Percentiles rank a stretch among this genome's conserved stretches.
Conservation (phyloP, 768 basidiomycete genomes). For the Gyrodon lividus region DNA sequence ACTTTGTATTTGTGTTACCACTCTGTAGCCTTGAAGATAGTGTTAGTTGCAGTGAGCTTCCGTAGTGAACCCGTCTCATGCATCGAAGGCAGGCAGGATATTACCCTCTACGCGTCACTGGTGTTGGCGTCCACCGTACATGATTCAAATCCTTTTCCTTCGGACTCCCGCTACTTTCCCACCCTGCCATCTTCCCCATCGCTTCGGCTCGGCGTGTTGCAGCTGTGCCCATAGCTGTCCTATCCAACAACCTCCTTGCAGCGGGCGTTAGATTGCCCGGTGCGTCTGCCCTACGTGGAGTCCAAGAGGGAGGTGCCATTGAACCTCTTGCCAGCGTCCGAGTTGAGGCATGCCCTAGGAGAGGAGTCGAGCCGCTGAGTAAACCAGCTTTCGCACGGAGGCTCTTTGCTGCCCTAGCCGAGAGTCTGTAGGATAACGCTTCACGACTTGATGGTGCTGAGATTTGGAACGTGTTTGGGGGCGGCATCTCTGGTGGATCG, state of each 20-base stretch:
- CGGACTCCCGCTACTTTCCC: conserved; percentile 46
- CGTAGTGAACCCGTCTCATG: conserved; percentile 7
- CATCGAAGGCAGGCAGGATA: conserved; percentile 3
- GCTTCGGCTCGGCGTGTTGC: conserved; percentile 65
- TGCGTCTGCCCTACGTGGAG: conserved; percentile 71
- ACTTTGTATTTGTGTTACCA: conserved; percentile 12
- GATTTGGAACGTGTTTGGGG: conserved; percentile 71
- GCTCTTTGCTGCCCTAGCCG: conserved; percentile 76
- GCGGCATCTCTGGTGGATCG: conserved; percentile 44
- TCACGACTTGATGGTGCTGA: conserved; percentile 79
- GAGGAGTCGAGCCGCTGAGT: conserved; percentile 40
- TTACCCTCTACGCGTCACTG: conserved; percentile 37
- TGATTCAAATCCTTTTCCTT: conserved; percentile 64
- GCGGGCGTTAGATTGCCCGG: conserved; percentile 85
- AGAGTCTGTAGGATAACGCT: conserved; percentile 75
- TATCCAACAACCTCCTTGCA: conserved; percentile 69
- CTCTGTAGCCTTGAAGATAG: conserved; percentile 11
- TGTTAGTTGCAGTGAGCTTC: not conserved
- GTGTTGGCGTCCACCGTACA: conserved; percentile 81
- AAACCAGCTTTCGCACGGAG: conserved; percentile 75
- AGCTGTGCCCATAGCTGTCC: conserved; percentile 64
- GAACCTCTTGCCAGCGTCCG: conserved; percentile 37
- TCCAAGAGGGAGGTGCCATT: conserved; percentile 83
- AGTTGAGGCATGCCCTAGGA: conserved; percentile 29
- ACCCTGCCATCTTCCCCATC: conserved; percentile 56